Evolutionary conservation across 2,329 filamentous ascomycete genomes (phyloP).

Genomic region (Diaporthe caulivora): DNA sequence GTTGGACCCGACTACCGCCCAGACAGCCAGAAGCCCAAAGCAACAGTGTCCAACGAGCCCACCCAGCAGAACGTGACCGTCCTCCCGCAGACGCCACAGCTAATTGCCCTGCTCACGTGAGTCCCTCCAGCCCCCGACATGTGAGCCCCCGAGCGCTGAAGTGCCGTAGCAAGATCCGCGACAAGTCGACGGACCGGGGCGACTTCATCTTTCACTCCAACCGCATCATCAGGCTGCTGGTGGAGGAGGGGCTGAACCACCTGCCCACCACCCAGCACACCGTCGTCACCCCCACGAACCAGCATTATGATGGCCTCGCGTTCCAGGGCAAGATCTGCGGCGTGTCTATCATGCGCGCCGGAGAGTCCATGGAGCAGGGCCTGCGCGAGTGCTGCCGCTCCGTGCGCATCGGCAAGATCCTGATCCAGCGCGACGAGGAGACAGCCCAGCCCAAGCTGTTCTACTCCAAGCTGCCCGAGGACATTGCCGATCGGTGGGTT

Average conservation of each 20-base stretch:
- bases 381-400: conserved; percentile 95
- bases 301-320: conserved; percentile 88
- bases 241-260: conserved; percentile 97
- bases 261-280: conserved; percentile 90
- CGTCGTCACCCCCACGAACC: conserved; percentile 91
- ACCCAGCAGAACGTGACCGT: conserved; percentile 89
- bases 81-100: conserved; percentile 91
- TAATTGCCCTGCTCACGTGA: conserved; percentile 97
- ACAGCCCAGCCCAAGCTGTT: conserved; percentile 92
- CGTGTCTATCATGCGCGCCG: conserved; percentile 97
- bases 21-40: conserved; percentile 82
- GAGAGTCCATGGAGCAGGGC: conserved; percentile 98
- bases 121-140: conserved; percentile 53
- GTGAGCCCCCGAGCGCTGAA: conserved; percentile 22
- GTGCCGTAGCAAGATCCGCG: conserved; percentile 87
- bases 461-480: conserved; percentile 96
- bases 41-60: conserved; percentile 88
- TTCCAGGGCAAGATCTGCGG: conserved; percentile 99
- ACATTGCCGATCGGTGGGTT: conserved; percentile 94
- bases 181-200: conserved; percentile 87
- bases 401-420: conserved; percentile 97
- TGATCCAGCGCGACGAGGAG: conserved; percentile 98
- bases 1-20: conserved; percentile 86
- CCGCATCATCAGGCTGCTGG: conserved; percentile 93
- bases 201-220: conserved; percentile 99